Percentiles rank a stretch among this genome's conserved stretches.
Evolutionary conservation across 495 filamentous ascomycete genomes (phyloP).

Genomic region (Aspergillus indologenus): DNA sequence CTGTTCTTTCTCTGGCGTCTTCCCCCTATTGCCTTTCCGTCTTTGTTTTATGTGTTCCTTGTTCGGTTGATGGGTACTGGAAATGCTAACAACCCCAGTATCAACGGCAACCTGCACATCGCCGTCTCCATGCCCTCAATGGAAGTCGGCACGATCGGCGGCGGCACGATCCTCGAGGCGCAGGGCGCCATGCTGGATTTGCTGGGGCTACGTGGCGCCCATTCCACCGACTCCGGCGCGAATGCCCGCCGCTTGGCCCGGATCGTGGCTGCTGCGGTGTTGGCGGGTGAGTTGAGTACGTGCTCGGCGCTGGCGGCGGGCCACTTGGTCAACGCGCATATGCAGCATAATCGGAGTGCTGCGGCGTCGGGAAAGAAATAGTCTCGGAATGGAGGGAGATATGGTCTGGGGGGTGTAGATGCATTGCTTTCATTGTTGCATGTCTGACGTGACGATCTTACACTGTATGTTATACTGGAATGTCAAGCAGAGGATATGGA

Average conservation of each 20-base stretch:
- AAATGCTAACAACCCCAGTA: constrained; percentile 48
- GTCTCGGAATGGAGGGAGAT: too few relatives aligned
- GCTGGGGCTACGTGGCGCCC: constrained; percentile 86
- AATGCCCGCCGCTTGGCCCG: constrained; percentile 88
- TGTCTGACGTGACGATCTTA: too few relatives aligned
- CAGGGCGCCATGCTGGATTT: constrained; percentile 95
- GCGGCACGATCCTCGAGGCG: constrained; percentile 92
- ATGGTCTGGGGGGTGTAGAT: too few relatives aligned
- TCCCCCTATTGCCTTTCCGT: background rate
- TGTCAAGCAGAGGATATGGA: too few relatives aligned
- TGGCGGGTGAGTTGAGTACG: constrained; percentile 87
- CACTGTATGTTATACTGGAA: too few relatives aligned
- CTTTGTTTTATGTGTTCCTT: too few relatives aligned
- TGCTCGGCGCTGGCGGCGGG: constrained; percentile 90
- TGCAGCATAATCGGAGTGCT: constrained; percentile 79
- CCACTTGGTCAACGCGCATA: constrained; percentile 89
- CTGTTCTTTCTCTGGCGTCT: constrained; percentile 19
- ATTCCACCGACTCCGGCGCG: constrained; percentile 82
- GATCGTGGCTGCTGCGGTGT: constrained; percentile 78
- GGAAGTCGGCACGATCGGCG: constrained; percentile 94
- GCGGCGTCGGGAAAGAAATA: background rate
- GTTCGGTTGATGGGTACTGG: too few relatives aligned
- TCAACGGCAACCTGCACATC: constrained; percentile 88
- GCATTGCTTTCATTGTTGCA: too few relatives aligned
- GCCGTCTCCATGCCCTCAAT: constrained; percentile 96